Evolutionary conservation across 148 eudicot species (phyloP), one percentile per base, ranked within the genome.

Genomic region (Cornus florida): DNA sequence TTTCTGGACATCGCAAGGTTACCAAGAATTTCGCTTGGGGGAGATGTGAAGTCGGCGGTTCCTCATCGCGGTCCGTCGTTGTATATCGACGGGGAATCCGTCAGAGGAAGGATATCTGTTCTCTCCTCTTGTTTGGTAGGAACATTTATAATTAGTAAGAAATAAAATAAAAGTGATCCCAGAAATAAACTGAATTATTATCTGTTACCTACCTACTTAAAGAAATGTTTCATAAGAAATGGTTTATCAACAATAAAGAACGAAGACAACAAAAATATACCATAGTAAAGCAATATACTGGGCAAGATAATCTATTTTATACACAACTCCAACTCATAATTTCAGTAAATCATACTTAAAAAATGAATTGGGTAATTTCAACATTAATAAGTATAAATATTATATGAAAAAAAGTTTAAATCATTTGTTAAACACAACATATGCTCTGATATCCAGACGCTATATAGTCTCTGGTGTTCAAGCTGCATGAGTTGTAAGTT

Each of bases 401-500:
- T 53, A 53, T 17, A 53, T 53, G 59, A 53, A 11, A 43, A 43
- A 43, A 53, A 11, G 59, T 53, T 3, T 53, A 53, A 53, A 53
- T 53, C 17, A 53, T 53, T 53, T 53, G 19, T 53, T 4, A 53
- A 12, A 53, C 12, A 12, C 43, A 32, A 69, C 13, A 69, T 13
- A n/a, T 69, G 20, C n/a, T 69, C 20, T 69, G 8, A 48, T 11
- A 48, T 48, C 5, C 19, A 2, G n/a, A 32, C 14, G 0, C 48
- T 7, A 33, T 35, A 2, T 19, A 14, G 23, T 69, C 48, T 38
- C 3, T 14, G 19, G 20, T 68, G 41, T 31, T 68, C 17, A 69
- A 69, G 43, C 72, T 41, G 19, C 72, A 69, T 24, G 6, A 39
- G 7, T 22, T 59, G 77, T 67, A 75, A 75, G 69, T 62, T 75